These are phyloP conservation scores for Jimgerdemannia flammicorona DNA, from an alignment of 192 early-diverging fungal genomes.

Conservation along the genomic window DNA sequence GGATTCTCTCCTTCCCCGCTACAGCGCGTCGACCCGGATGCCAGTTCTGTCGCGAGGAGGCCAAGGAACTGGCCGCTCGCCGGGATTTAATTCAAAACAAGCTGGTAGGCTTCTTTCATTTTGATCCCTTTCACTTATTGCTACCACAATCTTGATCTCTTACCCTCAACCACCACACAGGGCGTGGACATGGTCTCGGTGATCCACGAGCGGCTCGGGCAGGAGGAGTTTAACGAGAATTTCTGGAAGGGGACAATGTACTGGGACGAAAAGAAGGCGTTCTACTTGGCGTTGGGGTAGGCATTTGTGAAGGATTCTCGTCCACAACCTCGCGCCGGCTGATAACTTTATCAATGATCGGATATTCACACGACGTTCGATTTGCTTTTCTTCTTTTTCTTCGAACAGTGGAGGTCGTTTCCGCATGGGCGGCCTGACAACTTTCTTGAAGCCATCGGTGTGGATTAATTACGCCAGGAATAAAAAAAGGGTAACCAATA, in stretches of 20 bases:
- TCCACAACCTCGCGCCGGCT: too few relatives aligned
- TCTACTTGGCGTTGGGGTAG: conserved; percentile 36
- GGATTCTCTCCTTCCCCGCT: background rate
- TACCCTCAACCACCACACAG: conserved; percentile 18
- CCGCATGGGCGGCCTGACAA: conserved; percentile 16
- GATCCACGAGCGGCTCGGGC: conserved; percentile 39
- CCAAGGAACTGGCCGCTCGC: conserved; percentile 22
- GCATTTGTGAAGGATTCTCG: too few relatives aligned
- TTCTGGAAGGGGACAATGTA: conserved; percentile 43
- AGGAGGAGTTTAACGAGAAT: conserved; percentile 33
- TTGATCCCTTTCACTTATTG: background rate
- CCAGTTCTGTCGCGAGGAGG: conserved; percentile 46
- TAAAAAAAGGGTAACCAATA: conserved; percentile 1
- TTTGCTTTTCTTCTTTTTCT: too few relatives aligned
- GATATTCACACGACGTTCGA: too few relatives aligned
- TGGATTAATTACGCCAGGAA: conserved; percentile 29
- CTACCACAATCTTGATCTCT: background rate
- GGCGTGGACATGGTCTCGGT: conserved; percentile 33
- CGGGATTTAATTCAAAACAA: conserved; percentile 25
- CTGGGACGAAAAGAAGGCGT: conserved; percentile 33
- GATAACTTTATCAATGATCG: too few relatives aligned
- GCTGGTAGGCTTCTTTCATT: conserved; percentile 14
- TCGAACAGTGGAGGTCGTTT: background rate
- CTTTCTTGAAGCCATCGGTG: conserved; percentile 23
- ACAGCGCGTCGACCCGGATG: conserved; percentile 41